Base-by-base conservation (phyloP, 148 eudicot species). In the Linanthus parryae region DNA sequence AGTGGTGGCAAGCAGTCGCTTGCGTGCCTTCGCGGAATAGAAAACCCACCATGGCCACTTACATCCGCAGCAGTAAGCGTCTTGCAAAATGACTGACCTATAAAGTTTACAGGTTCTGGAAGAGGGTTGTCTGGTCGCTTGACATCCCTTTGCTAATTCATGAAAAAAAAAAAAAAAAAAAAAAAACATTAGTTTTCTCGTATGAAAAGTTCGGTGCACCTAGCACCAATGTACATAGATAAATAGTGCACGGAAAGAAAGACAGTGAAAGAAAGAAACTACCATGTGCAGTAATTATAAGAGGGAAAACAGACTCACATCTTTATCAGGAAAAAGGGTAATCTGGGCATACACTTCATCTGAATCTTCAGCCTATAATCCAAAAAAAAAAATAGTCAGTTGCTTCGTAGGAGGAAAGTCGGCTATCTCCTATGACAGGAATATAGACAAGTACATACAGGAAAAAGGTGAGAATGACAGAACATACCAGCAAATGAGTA, bases 311-410 rank as follows among this genome's bases (percentile, higher is more conserved):
- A 26, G 53, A 68, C 81, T 81, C 67, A 91, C 98, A 63, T 86
- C 89, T 56, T 31, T 13, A 55, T 81, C 90, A 54, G 98, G 98
- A 36, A 76, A 44, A 68, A 91, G 73, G 27, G 83, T 83, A 54
- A 91, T 71, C 56, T 87, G 94, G 3, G 95, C 95, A 60, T 83
- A 91, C 38, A 87, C 94, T 70, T 91, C 95, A 73, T 91, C 95
- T 38, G 98, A 78, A 8, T 87, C 98, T 47, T 91, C 98, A 61
- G 95, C 98, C 98, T 91, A 62, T 44, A 73, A 42, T 34, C 46
- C 67, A 44, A 45, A 42, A 31, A 42, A n/a, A n/a, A 70, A 44
- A 45, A 38, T 27, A 52, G 31, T 48, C 17, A 44, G 39, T 57
- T 13, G 31, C 46, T 31, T 25, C 33, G 38, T 25, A 3, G 14